phyloP scores from a whole-genome alignment of 202 grass and related monocot genomes.

The Thinopyrum obtusiflorum region DNA sequence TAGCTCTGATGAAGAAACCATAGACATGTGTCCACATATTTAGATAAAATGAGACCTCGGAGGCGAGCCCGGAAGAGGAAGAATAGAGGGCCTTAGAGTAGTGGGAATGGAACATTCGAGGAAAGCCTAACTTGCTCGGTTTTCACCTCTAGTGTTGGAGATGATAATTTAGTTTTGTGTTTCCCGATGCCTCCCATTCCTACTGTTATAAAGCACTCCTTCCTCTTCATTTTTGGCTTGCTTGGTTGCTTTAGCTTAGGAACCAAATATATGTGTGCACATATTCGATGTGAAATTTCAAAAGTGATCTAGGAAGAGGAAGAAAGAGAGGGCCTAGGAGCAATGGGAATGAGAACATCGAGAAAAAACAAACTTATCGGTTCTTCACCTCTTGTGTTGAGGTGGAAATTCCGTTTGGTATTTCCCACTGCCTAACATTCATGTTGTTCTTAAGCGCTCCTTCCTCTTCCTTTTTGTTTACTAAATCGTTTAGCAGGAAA shows the following conservation, averaged over 20 bases:
- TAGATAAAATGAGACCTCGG: neutral
- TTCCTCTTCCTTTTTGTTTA: neutral
- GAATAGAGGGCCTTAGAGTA: neutral
- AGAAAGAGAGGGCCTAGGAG: neutral
- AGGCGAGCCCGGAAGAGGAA: neutral
- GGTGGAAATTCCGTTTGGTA: too few species aligned
- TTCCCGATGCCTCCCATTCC: too few species aligned
- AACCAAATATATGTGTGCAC: too few species aligned
- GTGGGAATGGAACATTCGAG: neutral
- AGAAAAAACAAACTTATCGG: neutral
- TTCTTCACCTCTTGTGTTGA: neutral
- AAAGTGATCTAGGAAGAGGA: conserved; percentile 7
- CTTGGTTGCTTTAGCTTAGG: too few species aligned
- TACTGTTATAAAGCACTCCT: too few species aligned
- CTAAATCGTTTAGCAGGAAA: neutral
- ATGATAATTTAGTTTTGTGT: neutral
- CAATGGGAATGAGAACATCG: neutral
- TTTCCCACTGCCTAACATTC: neutral
- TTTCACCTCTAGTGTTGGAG: neutral
- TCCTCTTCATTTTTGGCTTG: neutral
- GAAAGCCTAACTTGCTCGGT: neutral
- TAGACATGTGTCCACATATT: neutral
- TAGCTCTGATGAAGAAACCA: neutral
- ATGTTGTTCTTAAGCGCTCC: neutral
- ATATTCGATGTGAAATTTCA: neutral